Evolutionary conservation across 2,329 filamentous ascomycete genomes (phyloP), one percentile per base, ranked within the genome.

Genomic region (Esteya vermicola): DNA sequence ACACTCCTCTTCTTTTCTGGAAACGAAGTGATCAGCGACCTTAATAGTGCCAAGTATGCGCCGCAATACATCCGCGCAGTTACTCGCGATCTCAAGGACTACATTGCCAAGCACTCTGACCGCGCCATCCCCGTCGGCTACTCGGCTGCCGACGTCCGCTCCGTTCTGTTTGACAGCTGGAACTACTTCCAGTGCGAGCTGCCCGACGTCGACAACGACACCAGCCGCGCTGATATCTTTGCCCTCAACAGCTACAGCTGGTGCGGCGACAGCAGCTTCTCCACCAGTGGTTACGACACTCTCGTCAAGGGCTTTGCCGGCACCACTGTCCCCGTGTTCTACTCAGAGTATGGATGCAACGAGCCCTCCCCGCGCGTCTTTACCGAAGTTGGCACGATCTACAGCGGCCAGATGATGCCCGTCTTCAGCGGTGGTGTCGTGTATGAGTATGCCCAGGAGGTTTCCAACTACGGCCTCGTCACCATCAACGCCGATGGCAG

Each of bases 281-380:
- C 62, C 16, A 65, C 61, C 32, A 67, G 70, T 9, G 63, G 66
- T 31, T 81, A 78, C 54, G 58, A 74, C 51, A 54, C 57, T 10
- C 59, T 80, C 6, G 75, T 81, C 36, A 55, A 62, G 3, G 72
- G 77, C 55, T 85, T 89, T 64, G 59, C 66, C 50, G 67, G 67
- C 47, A 72, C 70, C 30, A 72, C 77, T 14, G 70, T 86, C 28
- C 83, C 83, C 25, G 68, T 88, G 51, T 89, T 89, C 68, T 88
- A 84, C 66, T 84, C 79, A 47, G 84, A 91, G 54, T 81, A 70
- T 51, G 84, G 84, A 45, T 89, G 84, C 72, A 89, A 86, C 63
- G 64, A 68, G 28, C 73, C 76, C 13, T 56, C 62, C n/a, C 78
- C 81, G 13, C 80, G 84, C 49, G 60, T 76, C 50, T 91, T 86